A percentile compares a stretch with the other conserved stretches of the same genome.
Evolutionary conservation across 2,329 filamentous ascomycete species (phyloP).

Genomic region (Venturia carpophila): DNA sequence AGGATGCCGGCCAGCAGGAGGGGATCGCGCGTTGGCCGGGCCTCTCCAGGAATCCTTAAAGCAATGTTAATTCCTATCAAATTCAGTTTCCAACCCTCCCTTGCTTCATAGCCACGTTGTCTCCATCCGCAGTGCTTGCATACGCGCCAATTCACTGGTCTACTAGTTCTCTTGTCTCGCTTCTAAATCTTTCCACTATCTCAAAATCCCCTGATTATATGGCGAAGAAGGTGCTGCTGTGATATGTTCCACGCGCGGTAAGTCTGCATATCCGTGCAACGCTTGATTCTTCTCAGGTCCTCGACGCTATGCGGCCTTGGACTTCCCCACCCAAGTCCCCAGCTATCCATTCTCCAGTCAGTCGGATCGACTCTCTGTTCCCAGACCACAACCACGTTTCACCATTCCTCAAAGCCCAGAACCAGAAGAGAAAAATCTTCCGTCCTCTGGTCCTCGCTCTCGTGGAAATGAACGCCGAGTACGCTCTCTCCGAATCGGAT

Average conservation of each 20-base stretch:
- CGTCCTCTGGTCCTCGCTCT: constrained; percentile 2
- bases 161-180: background rate
- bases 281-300: background rate
- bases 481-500: background rate
- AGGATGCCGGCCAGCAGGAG: background rate
- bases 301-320: background rate
- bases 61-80: background rate
- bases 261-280: constrained; percentile 8
- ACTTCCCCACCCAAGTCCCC: background rate
- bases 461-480: background rate
- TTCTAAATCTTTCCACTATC: background rate
- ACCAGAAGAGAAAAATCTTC: constrained; percentile 8
- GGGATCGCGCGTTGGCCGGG: background rate
- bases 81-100: background rate
- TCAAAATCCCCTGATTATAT: background rate
- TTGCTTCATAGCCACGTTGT: constrained; percentile 2
- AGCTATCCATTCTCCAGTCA: background rate
- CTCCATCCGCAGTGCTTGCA: background rate
- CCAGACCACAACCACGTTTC: background rate
- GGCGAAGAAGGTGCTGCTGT: background rate
- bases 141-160: background rate
- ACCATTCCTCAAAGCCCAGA: background rate
- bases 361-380: constrained; percentile 6
- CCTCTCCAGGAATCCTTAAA: background rate
- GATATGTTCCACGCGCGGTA: constrained; percentile 10